Evolutionary conservation across 1,139 yeast genomes (phyloP), one percentile per base, ranked within the genome.

Genomic region (Candida albicans): DNA sequence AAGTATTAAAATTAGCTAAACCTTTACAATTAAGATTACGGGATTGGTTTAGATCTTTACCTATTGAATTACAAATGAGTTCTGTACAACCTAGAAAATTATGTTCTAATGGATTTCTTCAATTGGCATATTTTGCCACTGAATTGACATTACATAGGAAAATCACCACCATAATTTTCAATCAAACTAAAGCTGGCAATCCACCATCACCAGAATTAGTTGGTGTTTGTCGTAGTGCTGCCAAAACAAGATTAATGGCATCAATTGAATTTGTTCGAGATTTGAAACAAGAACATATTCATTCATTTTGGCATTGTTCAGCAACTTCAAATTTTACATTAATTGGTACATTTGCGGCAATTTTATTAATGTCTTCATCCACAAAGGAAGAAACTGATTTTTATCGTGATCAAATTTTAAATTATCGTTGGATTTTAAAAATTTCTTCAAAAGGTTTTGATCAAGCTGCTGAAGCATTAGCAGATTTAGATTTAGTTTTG

Each of bases 251-350:
- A 53, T 68, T 90, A 12, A 64, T 81, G 13, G 96, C 96, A 0
- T 86, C 96, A 1, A 79, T 88, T 48, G 95, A 87, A 43, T 87
- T 89, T 64, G 84, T 88, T 9, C 68, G 84, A 45, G 84, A 81
- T 47, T 73, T 90, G 56, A 82, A 83, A 52, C 85, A 86, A 2
- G 96, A 88, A 52, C 96, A 89, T 57, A 77, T 87, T 41, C 90
- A 83, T 57, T 81, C 95, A 8, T 89, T 88, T 62, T 90, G 96
- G 96, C 93, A 87, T 62, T 79, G 90, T 2, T 82, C 90, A 4
- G 78, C 96, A 0, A 75, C 91, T 0, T 77, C 87, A 9, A 87
- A 86, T 57, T 81, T 90, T 51, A 83, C 95, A 2, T 65, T 87
- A 37, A 87, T 89, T 43, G 96, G 96, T 2, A 81, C 93, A 0